Conservation (phyloP, 2,329 filamentous ascomycete species). For the Stachybotrys chartarum region DNA sequence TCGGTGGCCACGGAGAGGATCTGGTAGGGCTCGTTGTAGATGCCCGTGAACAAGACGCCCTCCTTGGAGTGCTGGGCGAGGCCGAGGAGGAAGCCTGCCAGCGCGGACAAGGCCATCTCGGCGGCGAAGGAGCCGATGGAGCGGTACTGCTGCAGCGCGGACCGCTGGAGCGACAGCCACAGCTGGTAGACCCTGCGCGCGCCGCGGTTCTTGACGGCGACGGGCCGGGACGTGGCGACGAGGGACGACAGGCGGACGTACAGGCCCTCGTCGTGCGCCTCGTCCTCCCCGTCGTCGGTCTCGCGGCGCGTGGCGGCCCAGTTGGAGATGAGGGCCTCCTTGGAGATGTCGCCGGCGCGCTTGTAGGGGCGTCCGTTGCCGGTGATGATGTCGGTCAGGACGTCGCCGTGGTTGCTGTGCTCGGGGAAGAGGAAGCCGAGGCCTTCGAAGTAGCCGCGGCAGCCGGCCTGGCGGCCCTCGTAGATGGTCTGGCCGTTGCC, state of each 20-base stretch:
- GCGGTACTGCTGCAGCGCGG: conserved; percentile 51
- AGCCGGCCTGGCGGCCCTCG: conserved; percentile 36
- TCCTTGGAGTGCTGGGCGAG: conserved; percentile 41
- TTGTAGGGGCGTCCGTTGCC: conserved; percentile 48
- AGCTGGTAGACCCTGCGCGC: conserved; percentile 41
- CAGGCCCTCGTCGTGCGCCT: conserved; percentile 11
- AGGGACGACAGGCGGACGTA: conserved; percentile 7
- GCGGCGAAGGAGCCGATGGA: conserved; percentile 42
- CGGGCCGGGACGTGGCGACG: conserved; percentile 6
- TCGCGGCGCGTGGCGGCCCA: conserved; percentile 31
- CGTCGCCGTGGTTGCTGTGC: conserved; percentile 47
- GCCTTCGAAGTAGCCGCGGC: conserved; percentile 41
- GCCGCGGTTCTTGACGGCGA: conserved; percentile 41
- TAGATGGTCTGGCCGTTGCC: conserved; percentile 49
- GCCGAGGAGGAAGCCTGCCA: conserved; percentile 48
- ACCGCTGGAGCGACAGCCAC: conserved; percentile 43
- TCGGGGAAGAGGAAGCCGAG: conserved; percentile 44
- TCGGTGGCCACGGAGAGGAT: conserved; percentile 45
- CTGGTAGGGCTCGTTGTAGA: conserved; percentile 42
- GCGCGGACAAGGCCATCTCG: conserved; percentile 43
- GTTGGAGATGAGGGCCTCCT: conserved; percentile 40
- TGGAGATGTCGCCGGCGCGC: conserved; percentile 34
- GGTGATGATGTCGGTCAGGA: conserved; percentile 55
- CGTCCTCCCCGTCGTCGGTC: conserved; percentile 3
- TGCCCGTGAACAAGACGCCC: conserved; percentile 45